phyloP scores from a whole-genome alignment of 352 stramenopile genomes.

The Phytophthora uliginosa region DNA sequence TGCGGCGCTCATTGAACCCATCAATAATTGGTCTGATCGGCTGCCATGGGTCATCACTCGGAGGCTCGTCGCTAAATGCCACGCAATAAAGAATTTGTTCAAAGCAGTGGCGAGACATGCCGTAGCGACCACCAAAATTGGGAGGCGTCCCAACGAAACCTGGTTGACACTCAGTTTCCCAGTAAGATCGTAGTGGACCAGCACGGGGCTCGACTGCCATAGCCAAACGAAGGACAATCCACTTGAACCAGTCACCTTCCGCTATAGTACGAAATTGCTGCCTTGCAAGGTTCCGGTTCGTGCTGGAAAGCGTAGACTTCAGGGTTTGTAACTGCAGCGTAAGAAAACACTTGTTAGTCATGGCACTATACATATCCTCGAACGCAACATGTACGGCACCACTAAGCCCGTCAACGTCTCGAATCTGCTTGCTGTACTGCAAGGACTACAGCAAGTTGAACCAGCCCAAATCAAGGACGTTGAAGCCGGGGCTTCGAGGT shows the following conservation, averaged over 20 bases:
- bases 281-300: too few species aligned
- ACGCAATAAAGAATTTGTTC: not conserved
- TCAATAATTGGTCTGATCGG: not conserved
- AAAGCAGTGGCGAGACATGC: slow-evolving; percentile 2
- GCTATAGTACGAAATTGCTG: too few species aligned
- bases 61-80: not conserved
- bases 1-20: not conserved
- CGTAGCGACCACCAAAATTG: not conserved
- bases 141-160: not conserved
- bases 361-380: not conserved
- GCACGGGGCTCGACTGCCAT: too few species aligned
- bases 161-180: too few species aligned
- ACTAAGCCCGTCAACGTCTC: not conserved
- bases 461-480: not conserved
- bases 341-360: not conserved
- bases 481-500: not conserved
- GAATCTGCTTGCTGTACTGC: not conserved
- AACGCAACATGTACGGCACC: not conserved
- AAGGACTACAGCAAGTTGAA: not conserved
- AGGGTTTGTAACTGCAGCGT: not conserved
- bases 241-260: too few species aligned
- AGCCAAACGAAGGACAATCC: too few species aligned
- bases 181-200: too few species aligned
- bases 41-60: not conserved
- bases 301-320: too few species aligned